These are phyloP conservation scores for Moesziomyces sp. DNA, from an alignment of 1,284 basidiomycete species.

Conservation along the genomic window DNA sequence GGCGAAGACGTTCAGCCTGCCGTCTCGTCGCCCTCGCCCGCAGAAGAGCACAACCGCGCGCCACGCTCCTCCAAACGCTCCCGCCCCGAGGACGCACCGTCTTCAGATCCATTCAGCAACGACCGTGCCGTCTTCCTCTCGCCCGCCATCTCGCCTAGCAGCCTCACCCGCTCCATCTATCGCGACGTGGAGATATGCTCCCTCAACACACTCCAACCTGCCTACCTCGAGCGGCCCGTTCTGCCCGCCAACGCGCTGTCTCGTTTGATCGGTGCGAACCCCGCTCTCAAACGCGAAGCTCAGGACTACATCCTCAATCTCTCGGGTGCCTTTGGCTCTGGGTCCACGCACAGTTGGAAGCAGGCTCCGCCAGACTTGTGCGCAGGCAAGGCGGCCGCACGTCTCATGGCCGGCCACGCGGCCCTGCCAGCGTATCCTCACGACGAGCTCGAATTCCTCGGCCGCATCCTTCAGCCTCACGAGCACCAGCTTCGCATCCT, in stretches of 20 bases:
- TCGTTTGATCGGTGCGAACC: constrained; percentile 27
- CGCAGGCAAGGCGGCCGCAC: constrained; percentile 26
- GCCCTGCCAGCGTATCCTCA: constrained; percentile 9
- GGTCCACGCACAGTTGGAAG: constrained; percentile 9
- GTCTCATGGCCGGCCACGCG: constrained; percentile 22
- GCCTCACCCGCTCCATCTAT: constrained; percentile 32
- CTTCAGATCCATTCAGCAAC: constrained; percentile 26
- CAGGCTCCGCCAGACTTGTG: constrained; percentile 30
- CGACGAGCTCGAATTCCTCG: constrained; percentile 24
- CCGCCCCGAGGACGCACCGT: constrained; percentile 9
- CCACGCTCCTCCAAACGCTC: constrained; percentile 26
- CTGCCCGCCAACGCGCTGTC: constrained; percentile 28
- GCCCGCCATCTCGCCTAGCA: constrained; percentile 28
- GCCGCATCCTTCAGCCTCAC: constrained; percentile 17
- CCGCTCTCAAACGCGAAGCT: constrained; percentile 25
- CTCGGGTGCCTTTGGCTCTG: constrained; percentile 19
- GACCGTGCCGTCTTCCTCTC: constrained; percentile 42
- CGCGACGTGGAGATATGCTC: constrained; percentile 36
- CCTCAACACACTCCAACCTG: constrained; percentile 11
- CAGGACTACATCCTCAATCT: constrained; percentile 24
- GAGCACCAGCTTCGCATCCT: constrained; percentile 19
- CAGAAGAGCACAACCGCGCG: constrained; percentile 14
- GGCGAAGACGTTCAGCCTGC: constrained; percentile 18
- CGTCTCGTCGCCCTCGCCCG: constrained; percentile 16
- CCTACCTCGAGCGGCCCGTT: constrained; percentile 27